Conservation (phyloP, 495 filamentous ascomycete genomes). For the Trypethelium eluteriae region DNA sequence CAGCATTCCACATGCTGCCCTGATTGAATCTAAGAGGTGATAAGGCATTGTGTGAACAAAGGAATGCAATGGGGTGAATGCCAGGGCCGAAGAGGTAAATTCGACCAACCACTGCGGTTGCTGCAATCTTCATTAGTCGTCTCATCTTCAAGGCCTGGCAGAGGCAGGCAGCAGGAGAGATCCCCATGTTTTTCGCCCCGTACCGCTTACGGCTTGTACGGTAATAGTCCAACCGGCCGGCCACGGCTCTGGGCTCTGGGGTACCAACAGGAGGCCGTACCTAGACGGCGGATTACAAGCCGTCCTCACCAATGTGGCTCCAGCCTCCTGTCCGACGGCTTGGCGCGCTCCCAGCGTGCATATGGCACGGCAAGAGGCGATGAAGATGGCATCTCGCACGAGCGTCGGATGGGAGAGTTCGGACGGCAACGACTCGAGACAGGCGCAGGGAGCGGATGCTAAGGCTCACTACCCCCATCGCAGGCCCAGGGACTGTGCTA, state of each 20-base stretch:
- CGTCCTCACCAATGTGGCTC: background rate
- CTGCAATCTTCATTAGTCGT: background rate
- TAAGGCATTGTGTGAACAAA: background rate
- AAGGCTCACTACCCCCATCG: no score
- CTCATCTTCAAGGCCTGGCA: background rate
- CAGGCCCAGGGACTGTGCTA: no score
- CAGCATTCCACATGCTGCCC: background rate
- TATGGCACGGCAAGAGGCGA: background rate
- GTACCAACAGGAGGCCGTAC: background rate
- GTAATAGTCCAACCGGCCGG: background rate
- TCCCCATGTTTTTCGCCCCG: background rate
- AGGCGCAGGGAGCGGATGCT: background rate
- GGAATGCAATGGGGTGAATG: no score
- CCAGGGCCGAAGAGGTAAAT: no score
- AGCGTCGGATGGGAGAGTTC: background rate
- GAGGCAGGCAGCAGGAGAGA: background rate
- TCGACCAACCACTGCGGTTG: background rate
- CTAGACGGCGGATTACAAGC: background rate
- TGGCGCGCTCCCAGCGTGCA: background rate
- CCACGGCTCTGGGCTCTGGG: background rate
- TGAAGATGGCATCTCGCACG: background rate
- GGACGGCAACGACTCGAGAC: background rate
- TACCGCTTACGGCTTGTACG: background rate
- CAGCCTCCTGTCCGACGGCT: background rate
- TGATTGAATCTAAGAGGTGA: background rate